Evolutionary conservation across 2,329 filamentous ascomycete genomes (phyloP).

Genomic region (Diaporthe citri): DNA sequence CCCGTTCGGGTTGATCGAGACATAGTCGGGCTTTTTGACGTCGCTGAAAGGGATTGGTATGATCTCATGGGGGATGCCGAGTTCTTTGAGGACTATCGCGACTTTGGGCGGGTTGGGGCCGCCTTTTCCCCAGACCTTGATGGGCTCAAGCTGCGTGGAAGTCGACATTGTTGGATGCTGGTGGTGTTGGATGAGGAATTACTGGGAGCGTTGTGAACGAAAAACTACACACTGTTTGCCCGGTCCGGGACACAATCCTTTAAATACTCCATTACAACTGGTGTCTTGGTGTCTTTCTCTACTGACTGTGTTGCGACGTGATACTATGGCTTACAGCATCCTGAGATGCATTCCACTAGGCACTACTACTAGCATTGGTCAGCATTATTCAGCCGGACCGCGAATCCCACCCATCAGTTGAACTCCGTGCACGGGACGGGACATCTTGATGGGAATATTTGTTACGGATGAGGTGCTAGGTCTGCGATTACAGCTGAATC

Average conservation of each 20-base stretch:
- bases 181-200: neutral
- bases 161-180: conserved; percentile 30
- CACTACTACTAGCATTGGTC: neutral
- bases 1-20: conserved; percentile 34
- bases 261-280: neutral
- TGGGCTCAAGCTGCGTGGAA: conserved; percentile 46
- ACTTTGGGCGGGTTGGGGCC: conserved; percentile 51
- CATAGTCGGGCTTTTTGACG: conserved; percentile 18
- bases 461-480: neutral
- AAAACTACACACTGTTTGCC: neutral
- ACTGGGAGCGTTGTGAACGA: no score
- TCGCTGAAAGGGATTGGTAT: conserved; percentile 40
- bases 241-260: no score
- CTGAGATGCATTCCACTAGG: neutral
- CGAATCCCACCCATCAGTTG: no score
- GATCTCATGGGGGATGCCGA: conserved; percentile 48
- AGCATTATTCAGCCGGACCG: conserved; percentile 11
- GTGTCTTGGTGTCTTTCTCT: neutral
- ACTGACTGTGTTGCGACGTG: neutral
- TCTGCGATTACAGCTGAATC: no score
- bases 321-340: neutral
- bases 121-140: conserved; percentile 45
- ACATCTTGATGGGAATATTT: neutral
- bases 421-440: neutral
- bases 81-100: conserved; percentile 47